Conservation (phyloP, 1,139 yeast genomes). For the Protomyces lactucae-debilis region DNA sequence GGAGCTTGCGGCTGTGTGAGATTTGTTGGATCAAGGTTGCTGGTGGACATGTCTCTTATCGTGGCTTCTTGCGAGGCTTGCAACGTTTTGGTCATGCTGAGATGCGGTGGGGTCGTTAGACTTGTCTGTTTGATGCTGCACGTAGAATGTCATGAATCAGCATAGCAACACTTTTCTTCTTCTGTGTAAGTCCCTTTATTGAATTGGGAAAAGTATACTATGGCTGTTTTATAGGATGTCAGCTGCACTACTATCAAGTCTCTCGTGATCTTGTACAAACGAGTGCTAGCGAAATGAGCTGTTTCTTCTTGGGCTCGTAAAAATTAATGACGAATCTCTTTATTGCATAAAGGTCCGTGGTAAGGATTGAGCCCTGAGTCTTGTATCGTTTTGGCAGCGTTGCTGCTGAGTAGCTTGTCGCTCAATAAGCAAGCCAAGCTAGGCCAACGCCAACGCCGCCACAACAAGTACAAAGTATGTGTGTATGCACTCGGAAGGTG, state of each 20-base stretch:
- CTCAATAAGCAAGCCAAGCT: background rate
- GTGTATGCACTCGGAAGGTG: background rate
- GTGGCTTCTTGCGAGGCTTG: conserved; percentile 18
- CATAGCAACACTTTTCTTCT: background rate
- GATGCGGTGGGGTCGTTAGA: conserved; percentile 25
- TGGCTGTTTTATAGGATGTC: background rate
- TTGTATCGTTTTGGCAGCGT: background rate
- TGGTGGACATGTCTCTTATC: conserved; percentile 10
- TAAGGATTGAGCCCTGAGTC: background rate
- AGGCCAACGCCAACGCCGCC: background rate
- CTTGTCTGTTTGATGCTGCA: background rate
- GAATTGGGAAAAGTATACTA: too few species aligned
- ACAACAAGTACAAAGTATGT: background rate
- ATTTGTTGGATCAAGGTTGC: conserved; percentile 45
- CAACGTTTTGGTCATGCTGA: conserved; percentile 21
- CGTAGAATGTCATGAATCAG: background rate
- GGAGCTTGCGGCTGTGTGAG: conserved; percentile 91
- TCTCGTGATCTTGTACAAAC: background rate
- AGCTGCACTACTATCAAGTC: conserved; percentile 1
- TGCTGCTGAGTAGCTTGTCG: background rate
- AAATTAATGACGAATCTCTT: background rate
- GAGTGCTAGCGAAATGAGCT: background rate
- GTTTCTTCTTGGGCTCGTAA: background rate
- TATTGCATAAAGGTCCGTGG: conserved; percentile 1
- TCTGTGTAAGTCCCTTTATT: too few species aligned